These are phyloP conservation scores for Larix kaempferi DNA, from an alignment of 75 land plant genomes.

Conservation along the genomic window DNA sequence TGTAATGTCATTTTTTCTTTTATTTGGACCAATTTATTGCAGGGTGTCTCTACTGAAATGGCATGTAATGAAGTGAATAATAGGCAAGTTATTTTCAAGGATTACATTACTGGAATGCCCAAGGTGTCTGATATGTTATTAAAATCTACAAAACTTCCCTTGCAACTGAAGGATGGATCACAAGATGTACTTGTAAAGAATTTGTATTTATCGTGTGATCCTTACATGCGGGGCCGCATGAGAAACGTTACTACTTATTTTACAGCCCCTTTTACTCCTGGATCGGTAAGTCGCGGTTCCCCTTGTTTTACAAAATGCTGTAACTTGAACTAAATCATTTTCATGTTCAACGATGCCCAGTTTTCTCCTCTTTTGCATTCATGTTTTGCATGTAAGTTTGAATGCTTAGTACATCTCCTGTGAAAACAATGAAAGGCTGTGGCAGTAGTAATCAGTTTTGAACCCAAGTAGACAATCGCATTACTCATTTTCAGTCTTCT, in stretches of 20 bases:
- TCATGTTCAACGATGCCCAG: neutral
- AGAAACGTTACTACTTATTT: conserved; percentile 7
- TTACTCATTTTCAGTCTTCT: neutral
- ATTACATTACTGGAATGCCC: conserved; percentile 20
- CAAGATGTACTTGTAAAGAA: conserved; percentile 50
- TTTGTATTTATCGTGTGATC: conserved; percentile 58
- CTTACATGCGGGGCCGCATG: conserved; percentile 54
- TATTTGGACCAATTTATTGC: neutral
- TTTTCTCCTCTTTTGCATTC: neutral
- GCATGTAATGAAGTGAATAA: conserved; percentile 27
- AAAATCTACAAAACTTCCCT: conserved; percentile 2
- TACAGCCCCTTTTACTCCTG: conserved; percentile 22
- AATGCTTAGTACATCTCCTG: neutral
- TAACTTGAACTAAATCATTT: neutral
- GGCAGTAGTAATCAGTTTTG: too few species aligned
- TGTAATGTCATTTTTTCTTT: too few species aligned
- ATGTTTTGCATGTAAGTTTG: neutral
- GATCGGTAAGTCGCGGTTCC: conserved; percentile 17
- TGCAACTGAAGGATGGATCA: conserved; percentile 29
- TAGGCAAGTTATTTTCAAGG: conserved; percentile 35
- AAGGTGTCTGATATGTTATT: conserved; percentile 40
- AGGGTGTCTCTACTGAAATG: neutral
- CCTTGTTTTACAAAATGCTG: neutral
- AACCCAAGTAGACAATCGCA: neutral
- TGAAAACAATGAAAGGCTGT: neutral